Evolutionary conservation across 75 land plant genomes (phyloP), one percentile per base, ranked within the genome.

Genomic region (Selaginella moellendorffii): DNA sequence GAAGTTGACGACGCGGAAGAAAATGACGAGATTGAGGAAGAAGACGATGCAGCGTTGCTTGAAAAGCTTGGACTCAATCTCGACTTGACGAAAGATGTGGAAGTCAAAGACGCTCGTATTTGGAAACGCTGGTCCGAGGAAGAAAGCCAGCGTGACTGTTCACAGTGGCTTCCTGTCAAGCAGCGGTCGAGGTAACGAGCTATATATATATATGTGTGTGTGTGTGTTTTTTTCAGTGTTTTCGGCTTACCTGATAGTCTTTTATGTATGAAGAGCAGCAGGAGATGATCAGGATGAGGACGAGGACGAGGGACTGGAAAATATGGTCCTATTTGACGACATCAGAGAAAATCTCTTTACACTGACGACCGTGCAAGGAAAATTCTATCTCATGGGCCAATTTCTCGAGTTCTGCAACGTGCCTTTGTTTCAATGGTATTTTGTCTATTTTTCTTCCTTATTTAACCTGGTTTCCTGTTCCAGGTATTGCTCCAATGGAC

Each of bases 141-240:
- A 72, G 99, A 95, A 69, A 61, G 63, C 23, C 56, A 46, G 30
- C 81, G 97, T 46, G 97, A 81, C 36, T 23, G 22, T 56, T 67
- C 79, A 70, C 97, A 90, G 46, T 95, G 99, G 97, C 76, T 86
- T 80, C 99, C 99, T 79, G 42, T 90, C 17, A 96, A 36, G 46
- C n/a, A n/a, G n/a, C n/a, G n/a, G n/a, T n/a, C n/a, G n/a, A n/a
- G n/a, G n/a, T n/a, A n/a, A n/a, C n/a, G n/a, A n/a, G n/a, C n/a
- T n/a, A n/a, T n/a, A n/a, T n/a, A n/a, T n/a, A n/a, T n/a, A n/a
- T n/a, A n/a, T n/a, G n/a, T n/a, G n/a, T n/a, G n/a, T n/a, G n/a
- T n/a, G n/a, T n/a, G n/a, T n/a, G n/a, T n/a, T n/a, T n/a, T n/a
- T n/a, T n/a, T n/a, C n/a, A n/a, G n/a, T n/a, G n/a, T n/a, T n/a